Base-by-base conservation (phyloP, 768 basidiomycete genomes). In the Dendrothele bispora region DNA sequence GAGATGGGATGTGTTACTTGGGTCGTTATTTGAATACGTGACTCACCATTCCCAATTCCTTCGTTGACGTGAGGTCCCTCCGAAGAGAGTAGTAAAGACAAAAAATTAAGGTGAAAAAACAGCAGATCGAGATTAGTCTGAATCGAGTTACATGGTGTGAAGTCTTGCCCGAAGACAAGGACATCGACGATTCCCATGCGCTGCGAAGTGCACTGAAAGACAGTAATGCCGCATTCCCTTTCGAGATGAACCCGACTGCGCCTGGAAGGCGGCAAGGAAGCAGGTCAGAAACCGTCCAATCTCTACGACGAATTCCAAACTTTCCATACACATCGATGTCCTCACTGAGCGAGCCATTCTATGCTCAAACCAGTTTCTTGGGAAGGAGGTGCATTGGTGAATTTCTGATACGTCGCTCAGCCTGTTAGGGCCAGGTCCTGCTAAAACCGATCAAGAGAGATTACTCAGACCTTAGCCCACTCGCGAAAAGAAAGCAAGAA, bases 181-280 rank as follows among this genome's bases (percentile, higher is more conserved):
- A 53, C 20, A 52, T 37, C 42, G 18, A 11, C 28, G 28, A n/a
- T n/a, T n/a, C n/a, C 32, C 61, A 66, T 71, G 77, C 70, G 77
- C 80, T 73, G 77, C 82, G 77, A 83, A 83, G 79, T 82, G 77
- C 71, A 79, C 83, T 83, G 54, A 83, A 84, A 78, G 72, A 73
- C 71, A 20, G 14, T n/a, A n/a, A n/a, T n/a, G n/a, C n/a, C n/a
- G n/a, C n/a, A n/a, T n/a, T n/a, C n/a, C n/a, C n/a, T n/a, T 15
- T n/a, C n/a, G 5, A 18, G 6, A 17, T 44, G 32, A 22, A 11
- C 41, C 22, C 32, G n/a, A n/a, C n/a, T n/a, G n/a, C n/a, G n/a
- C n/a, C n/a, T n/a, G n/a, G n/a, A n/a, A n/a, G n/a, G n/a, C n/a
- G n/a, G n/a, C n/a, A n/a, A n/a, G n/a, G n/a, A n/a, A n/a, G n/a